phyloP scores from a whole-genome alignment of 2,329 filamentous ascomycete species.

The Ophiostoma montium region DNA sequence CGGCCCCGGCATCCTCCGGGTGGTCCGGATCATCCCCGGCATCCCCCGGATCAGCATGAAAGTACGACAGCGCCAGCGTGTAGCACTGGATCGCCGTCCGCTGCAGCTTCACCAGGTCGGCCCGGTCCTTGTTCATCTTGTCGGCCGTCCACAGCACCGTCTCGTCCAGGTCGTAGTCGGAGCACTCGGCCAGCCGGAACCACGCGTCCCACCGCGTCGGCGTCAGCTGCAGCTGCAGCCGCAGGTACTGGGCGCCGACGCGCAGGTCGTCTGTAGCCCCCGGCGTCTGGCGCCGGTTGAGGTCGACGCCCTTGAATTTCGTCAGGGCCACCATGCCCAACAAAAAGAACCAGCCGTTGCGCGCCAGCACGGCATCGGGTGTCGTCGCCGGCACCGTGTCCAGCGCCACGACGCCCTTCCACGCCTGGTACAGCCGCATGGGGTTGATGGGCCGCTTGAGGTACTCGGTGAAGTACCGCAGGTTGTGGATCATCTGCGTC shows the following conservation, averaged over 20 bases:
- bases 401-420: conserved; percentile 62
- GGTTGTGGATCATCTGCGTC: conserved; percentile 73
- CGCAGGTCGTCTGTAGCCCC: conserved; percentile 74
- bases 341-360: conserved; percentile 83
- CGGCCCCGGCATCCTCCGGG: too few species aligned
- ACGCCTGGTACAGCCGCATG: conserved; percentile 61
- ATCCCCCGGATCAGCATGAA: conserved; percentile 24
- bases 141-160: conserved; percentile 78
- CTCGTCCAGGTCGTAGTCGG: conserved; percentile 79
- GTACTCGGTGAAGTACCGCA: conserved; percentile 67
- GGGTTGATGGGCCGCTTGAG: conserved; percentile 77
- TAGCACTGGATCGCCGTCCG: conserved; percentile 74
- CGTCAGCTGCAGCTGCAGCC: conserved; percentile 71
- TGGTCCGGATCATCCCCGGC: too few species aligned
- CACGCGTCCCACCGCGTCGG: conserved; percentile 78
- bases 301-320: conserved; percentile 60
- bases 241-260: conserved; percentile 64
- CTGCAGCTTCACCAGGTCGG: conserved; percentile 61
- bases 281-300: conserved; percentile 60
- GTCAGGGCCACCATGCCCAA: conserved; percentile 78
- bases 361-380: conserved; percentile 57
- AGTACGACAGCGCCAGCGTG: conserved; percentile 44
- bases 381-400: conserved; percentile 56
- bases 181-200: conserved; percentile 77
- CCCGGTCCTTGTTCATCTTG: conserved; percentile 73